Evolutionary conservation across 2,329 filamentous ascomycete species (phyloP).

Genomic region (Colletotrichum incanum): DNA sequence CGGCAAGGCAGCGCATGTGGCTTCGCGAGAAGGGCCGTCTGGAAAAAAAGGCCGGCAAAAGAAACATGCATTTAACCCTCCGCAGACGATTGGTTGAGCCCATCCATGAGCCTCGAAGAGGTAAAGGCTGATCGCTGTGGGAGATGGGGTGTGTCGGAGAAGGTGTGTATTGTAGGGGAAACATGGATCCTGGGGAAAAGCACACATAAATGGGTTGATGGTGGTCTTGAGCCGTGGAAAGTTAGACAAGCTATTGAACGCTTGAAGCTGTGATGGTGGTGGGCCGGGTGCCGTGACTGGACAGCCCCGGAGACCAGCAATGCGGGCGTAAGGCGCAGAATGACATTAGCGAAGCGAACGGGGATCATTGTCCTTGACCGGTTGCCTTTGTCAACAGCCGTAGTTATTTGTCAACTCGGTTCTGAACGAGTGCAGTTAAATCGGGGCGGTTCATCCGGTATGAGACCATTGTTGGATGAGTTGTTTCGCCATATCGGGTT

Average conservation of each 20-base stretch:
- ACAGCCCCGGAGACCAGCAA: constrained; percentile 18
- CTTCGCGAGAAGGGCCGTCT: constrained; percentile 46
- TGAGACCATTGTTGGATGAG: background rate
- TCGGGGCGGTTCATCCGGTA: background rate
- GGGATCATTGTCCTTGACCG: constrained; percentile 10
- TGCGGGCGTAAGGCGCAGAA: constrained; percentile 31
- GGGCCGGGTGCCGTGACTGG: constrained; percentile 21
- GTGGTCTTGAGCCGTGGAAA: constrained; percentile 4
- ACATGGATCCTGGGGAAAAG: constrained; percentile 19
- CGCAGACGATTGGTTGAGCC: constrained; percentile 37
- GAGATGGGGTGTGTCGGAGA: constrained; percentile 17
- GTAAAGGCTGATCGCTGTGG: constrained; percentile 22
- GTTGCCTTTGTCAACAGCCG: constrained; percentile 1
- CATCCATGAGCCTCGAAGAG: background rate
- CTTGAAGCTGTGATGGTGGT: constrained; percentile 27
- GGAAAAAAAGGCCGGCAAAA: constrained; percentile 49
- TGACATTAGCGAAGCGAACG: constrained; percentile 24
- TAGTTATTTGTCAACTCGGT: background rate
- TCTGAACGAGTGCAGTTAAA: background rate
- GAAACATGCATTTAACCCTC: constrained; percentile 47
- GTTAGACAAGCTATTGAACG: constrained; percentile 8
- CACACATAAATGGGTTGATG: constrained; percentile 1
- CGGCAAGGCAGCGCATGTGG: constrained; percentile 27
- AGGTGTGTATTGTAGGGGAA: constrained; percentile 17
- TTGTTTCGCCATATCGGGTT: background rate